Conservation (phyloP, 2,329 filamentous ascomycete species). For the Stylonectria norvegica region DNA sequence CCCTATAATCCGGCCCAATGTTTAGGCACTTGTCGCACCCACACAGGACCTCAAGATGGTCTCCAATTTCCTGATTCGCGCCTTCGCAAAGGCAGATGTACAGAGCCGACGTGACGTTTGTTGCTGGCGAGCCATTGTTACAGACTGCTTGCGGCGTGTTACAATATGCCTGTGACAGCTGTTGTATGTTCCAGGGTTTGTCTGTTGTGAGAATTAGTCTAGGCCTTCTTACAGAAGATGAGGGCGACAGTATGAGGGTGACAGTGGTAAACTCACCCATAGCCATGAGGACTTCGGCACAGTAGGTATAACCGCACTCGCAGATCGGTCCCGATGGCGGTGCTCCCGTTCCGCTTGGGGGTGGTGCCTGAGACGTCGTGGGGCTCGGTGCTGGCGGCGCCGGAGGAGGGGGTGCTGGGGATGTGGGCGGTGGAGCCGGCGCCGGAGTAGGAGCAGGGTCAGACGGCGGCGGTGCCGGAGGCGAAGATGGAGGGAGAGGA, state of each 20-base stretch:
- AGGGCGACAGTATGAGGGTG: background rate
- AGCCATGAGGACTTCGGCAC: conserved; percentile 35
- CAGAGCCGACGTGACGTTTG: conserved; percentile 31
- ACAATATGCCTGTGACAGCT: conserved; percentile 36
- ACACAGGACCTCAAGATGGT: conserved; percentile 36
- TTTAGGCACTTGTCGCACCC: conserved; percentile 40
- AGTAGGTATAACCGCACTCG: conserved; percentile 43
- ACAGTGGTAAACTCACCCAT: conserved; percentile 29
- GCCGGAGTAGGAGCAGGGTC: conserved; percentile 16
- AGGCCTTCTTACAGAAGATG: background rate
- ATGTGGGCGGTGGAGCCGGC: conserved; percentile 23
- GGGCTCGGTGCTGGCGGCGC: conserved; percentile 17
- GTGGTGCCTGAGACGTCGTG: conserved; percentile 12
- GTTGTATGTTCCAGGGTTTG: conserved; percentile 33
- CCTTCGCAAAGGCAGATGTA: conserved; percentile 39
- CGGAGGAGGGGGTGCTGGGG: conserved; percentile 18
- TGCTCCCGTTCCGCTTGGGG: conserved; percentile 14
- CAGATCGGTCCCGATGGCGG: conserved; percentile 33
- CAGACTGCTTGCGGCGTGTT: conserved; percentile 35
- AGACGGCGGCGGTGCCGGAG: conserved; percentile 3
- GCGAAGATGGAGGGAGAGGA: conserved; percentile 3
- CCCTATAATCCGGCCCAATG: conserved; percentile 38
- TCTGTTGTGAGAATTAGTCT: conserved; percentile 15
- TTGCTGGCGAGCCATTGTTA: conserved; percentile 27
- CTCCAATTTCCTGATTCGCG: conserved; percentile 31